Evolutionary conservation across 2,329 filamentous ascomycete genomes (phyloP).

Genomic region (Epichloe bromicola): DNA sequence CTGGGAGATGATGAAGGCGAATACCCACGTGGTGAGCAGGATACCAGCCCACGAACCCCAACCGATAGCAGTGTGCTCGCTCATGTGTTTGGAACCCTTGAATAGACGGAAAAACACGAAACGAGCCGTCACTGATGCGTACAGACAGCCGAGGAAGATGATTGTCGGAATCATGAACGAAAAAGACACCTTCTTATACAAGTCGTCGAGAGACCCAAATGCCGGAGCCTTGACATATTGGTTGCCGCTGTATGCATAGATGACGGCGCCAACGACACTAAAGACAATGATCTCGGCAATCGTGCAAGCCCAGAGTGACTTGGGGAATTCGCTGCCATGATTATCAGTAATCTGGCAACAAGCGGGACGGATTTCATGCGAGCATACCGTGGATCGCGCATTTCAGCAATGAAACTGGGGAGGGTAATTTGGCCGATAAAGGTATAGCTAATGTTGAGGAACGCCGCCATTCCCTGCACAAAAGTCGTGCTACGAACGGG

Average conservation of each 20-base stretch:
- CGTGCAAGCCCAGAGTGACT: constrained; percentile 82
- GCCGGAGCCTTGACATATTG: constrained; percentile 82
- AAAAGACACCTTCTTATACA: constrained; percentile 80
- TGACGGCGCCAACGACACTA: constrained; percentile 63
- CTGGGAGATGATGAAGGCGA: constrained; percentile 85
- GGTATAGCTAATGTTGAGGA: constrained; percentile 91
- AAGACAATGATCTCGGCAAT: constrained; percentile 81
- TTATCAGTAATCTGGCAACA: constrained; percentile 14
- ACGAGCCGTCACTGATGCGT: constrained; percentile 77
- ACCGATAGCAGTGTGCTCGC: constrained; percentile 65
- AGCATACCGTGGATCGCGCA: constrained; percentile 49
- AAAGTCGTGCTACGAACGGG: constrained; percentile 63
- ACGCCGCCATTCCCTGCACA: constrained; percentile 71
- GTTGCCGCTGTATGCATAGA: constrained; percentile 80
- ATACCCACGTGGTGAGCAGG: constrained; percentile 57
- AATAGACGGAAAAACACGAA: constrained; percentile 91
- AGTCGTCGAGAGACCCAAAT: constrained; percentile 67
- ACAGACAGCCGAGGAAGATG: constrained; percentile 82
- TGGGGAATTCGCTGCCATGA: constrained; percentile 63
- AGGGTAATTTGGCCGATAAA: constrained; percentile 94
- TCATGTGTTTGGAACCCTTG: constrained; percentile 65
- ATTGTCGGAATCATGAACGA: constrained; percentile 93
- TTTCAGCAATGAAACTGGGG: constrained; percentile 90
- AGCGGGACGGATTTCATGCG: background rate
- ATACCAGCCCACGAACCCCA: constrained; percentile 72